These are phyloP conservation scores for Mycena galericulata DNA, from an alignment of 768 basidiomycete genomes.

Conservation along the genomic window DNA sequence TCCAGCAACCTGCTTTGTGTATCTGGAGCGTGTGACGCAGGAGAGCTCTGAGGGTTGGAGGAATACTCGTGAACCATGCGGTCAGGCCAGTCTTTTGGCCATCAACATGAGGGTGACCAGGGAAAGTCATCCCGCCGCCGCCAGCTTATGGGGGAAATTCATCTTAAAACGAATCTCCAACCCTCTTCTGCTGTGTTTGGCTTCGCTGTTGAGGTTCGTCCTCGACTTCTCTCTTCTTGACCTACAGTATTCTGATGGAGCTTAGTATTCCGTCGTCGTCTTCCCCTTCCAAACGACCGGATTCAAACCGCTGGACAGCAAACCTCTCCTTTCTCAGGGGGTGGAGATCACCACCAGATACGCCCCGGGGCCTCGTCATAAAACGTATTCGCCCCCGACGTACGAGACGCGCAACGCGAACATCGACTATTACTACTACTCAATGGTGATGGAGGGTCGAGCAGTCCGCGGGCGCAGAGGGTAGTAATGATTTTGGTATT, in stretches of 20 bases:
- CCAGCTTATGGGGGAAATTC: slow-evolving; percentile 34
- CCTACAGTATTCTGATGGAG: background rate
- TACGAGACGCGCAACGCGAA: slow-evolving; percentile 18
- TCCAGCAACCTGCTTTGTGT: slow-evolving; percentile 23
- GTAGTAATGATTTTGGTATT: too few species aligned
- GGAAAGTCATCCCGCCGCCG: slow-evolving; percentile 16
- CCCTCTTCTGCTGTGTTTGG: slow-evolving; percentile 22
- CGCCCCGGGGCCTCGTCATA: slow-evolving; percentile 27
- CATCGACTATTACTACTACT: slow-evolving; percentile 32
- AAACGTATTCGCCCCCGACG: slow-evolving; percentile 23
- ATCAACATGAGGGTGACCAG: slow-evolving; percentile 21
- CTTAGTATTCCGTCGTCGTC: slow-evolving; percentile 31
- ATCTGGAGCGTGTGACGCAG: slow-evolving; percentile 22
- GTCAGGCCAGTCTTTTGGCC: slow-evolving; percentile 34
- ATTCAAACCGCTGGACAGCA: slow-evolving; percentile 26
- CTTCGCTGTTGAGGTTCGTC: slow-evolving; percentile 25
- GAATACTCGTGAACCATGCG: slow-evolving; percentile 18
- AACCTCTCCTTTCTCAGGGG: slow-evolving; percentile 18
- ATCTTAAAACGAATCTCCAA: slow-evolving; percentile 19
- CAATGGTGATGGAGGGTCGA: slow-evolving; percentile 17
- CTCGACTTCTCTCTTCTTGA: background rate
- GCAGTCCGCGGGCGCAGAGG: too few species aligned
- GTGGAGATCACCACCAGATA: slow-evolving; percentile 33
- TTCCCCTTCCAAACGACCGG: slow-evolving; percentile 31
- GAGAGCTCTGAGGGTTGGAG: slow-evolving; percentile 7